A percentile compares a stretch with the other conserved stretches of the same genome.
These are phyloP conservation scores for Corymbia calophylla DNA, from an alignment of 441 rosid species.

Conservation along the genomic window DNA sequence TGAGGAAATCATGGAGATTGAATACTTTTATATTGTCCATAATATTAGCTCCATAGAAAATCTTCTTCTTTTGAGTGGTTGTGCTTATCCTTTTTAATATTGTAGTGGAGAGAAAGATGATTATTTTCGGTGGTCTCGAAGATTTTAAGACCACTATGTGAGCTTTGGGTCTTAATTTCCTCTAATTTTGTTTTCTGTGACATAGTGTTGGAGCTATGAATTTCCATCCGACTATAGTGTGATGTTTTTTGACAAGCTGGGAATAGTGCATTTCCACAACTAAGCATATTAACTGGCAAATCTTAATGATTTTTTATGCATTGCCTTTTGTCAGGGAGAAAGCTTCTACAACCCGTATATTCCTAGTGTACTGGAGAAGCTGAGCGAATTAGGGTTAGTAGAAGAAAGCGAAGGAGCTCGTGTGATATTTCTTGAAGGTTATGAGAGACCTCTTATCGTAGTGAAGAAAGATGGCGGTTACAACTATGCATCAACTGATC, in stretches of 20 bases:
- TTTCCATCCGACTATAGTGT: background rate
- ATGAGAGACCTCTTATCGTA: conserved; percentile 77
- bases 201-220: background rate
- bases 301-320: background rate
- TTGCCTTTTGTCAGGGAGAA: conserved; percentile 63
- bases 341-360: conserved; percentile 88
- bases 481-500: conserved; percentile 92
- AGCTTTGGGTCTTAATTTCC: background rate
- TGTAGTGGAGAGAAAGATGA: background rate
- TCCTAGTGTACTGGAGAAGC: conserved; percentile 41
- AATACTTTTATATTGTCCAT: background rate
- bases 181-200: background rate
- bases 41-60: background rate
- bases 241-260: background rate
- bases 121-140: background rate
- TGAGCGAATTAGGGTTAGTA: conserved; percentile 55
- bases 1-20: background rate
- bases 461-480: conserved; percentile 95
- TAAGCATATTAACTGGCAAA: background rate
- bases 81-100: background rate
- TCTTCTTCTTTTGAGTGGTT: background rate
- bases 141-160: background rate
- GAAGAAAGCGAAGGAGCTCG: conserved; percentile 90
- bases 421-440: conserved; percentile 69
- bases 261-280: background rate